A percentile compares a stretch with the other conserved stretches of the same genome.
phyloP scores from a whole-genome alignment of 129 eudicot species.

The Mikania micrantha region DNA sequence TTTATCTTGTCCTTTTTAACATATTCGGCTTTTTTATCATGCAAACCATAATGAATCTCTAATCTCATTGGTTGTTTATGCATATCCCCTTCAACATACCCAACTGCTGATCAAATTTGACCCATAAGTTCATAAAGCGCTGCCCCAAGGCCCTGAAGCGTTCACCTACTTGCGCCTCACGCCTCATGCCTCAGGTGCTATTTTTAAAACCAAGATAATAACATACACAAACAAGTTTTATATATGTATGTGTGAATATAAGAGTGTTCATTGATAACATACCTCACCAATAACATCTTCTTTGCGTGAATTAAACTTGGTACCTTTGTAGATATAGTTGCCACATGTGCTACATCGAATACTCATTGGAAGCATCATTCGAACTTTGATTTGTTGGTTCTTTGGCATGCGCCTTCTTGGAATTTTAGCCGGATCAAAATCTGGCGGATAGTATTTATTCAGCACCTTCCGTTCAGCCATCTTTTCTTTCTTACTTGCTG shows the following conservation, averaged over 20 bases:
- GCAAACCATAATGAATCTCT: no score
- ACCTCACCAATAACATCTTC: conserved; percentile 77
- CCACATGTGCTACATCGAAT: conserved; percentile 70
- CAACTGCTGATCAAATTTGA: no score
- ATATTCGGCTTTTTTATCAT: no score
- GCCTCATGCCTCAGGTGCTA: no score
- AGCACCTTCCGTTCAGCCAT: conserved; percentile 84
- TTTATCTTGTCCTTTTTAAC: no score
- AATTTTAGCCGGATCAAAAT: conserved; percentile 76
- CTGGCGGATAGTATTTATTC: conserved; percentile 85
- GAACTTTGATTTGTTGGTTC: conserved; percentile 62
- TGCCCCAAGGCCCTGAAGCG: no score
- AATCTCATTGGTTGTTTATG: no score
- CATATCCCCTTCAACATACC: no score
- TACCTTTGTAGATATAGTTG: conserved; percentile 60
- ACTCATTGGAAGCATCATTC: conserved; percentile 95
- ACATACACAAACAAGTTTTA: background rate
- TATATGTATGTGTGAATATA: background rate
- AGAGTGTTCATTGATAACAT: background rate
- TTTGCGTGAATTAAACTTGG: conserved; percentile 71
- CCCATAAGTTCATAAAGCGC: no score
- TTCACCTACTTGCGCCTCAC: no score
- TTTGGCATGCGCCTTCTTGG: conserved; percentile 67
- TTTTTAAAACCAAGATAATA: no score
- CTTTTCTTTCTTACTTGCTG: conserved; percentile 11